Percentiles rank a stretch among this genome's conserved stretches.
These are phyloP conservation scores for Narthecium ossifragum DNA, from an alignment of 106 monocot genomes.

Conservation along the genomic window DNA sequence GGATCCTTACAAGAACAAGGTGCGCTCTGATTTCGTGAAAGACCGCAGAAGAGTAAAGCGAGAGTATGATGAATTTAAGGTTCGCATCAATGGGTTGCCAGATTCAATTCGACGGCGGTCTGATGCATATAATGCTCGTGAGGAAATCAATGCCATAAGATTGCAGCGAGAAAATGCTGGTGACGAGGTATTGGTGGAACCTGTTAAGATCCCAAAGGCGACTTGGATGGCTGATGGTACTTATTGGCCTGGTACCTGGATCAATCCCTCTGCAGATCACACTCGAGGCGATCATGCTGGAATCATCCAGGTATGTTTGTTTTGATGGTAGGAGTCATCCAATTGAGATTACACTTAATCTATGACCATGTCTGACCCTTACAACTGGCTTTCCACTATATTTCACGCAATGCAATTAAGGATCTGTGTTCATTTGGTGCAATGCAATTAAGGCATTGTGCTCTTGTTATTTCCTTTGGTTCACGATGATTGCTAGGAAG, in stretches of 20 bases:
- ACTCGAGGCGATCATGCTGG: slow-evolving; percentile 74
- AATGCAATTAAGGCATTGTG: too few relatives aligned
- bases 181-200: slow-evolving; percentile 32
- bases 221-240: slow-evolving; percentile 87
- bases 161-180: slow-evolving; percentile 21
- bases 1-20: slow-evolving; percentile 78
- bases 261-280: slow-evolving; percentile 38
- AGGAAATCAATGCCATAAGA: slow-evolving; percentile 65
- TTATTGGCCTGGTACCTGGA: slow-evolving; percentile 84
- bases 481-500: too few relatives aligned
- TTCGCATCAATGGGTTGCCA: slow-evolving; percentile 64
- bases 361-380: too few relatives aligned
- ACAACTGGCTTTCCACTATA: too few relatives aligned
- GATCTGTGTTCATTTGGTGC: too few relatives aligned
- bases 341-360: too few relatives aligned
- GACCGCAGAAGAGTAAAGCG: slow-evolving; percentile 69
- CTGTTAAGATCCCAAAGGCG: slow-evolving; percentile 64
- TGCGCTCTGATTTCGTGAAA: slow-evolving; percentile 56
- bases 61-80: slow-evolving; percentile 79
- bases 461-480: too few relatives aligned
- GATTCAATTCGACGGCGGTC: slow-evolving; percentile 67
- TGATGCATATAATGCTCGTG: slow-evolving; percentile 71
- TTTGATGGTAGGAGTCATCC: too few relatives aligned
- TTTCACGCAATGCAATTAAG: too few relatives aligned
- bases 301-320: slow-evolving; percentile 52